These are phyloP conservation scores for Pachysolen tannophilus DNA, from an alignment of 805 yeast species.

Conservation along the genomic window DNA sequence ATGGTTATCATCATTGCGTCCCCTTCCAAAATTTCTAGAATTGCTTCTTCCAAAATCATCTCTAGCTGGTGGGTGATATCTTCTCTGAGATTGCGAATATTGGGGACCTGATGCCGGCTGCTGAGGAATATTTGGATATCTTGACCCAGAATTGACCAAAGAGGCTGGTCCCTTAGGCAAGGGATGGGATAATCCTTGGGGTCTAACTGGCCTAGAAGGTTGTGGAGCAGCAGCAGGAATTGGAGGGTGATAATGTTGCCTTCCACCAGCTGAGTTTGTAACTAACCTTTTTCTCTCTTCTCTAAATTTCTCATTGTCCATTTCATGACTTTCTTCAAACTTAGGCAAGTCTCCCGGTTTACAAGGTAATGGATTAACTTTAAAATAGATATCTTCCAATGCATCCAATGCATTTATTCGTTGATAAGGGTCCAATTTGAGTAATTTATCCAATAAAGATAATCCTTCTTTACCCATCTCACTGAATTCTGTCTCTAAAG, in stretches of 20 bases:
- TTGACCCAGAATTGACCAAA: too few relatives aligned
- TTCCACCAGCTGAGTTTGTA: constrained; percentile 3
- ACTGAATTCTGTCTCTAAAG: constrained; percentile 41
- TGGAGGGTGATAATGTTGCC: constrained; percentile 3
- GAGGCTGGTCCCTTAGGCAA: too few relatives aligned
- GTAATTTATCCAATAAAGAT: constrained; percentile 49
- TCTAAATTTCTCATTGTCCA: constrained; percentile 59
- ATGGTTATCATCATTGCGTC: too few relatives aligned
- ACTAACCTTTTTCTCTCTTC: constrained; percentile 21
- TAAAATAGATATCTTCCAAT: constrained; percentile 60
- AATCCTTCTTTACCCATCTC: constrained; percentile 40
- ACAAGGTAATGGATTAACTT: constrained; percentile 57
- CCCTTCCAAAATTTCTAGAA: too few relatives aligned
- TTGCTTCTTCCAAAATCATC: too few relatives aligned
- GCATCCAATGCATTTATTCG: constrained; percentile 81
- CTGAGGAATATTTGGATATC: too few relatives aligned
- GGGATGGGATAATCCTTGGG: background rate
- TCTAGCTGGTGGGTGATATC: too few relatives aligned
- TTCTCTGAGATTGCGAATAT: too few relatives aligned
- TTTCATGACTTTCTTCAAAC: constrained; percentile 84
- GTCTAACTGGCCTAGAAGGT: background rate
- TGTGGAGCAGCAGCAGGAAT: background rate
- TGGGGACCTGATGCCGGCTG: too few relatives aligned
- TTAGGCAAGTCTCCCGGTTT: constrained; percentile 46
- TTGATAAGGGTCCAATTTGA: constrained; percentile 61